Evolutionary conservation across 2,329 filamentous ascomycete genomes (phyloP).

Genomic region (Arthroderma sp.): DNA sequence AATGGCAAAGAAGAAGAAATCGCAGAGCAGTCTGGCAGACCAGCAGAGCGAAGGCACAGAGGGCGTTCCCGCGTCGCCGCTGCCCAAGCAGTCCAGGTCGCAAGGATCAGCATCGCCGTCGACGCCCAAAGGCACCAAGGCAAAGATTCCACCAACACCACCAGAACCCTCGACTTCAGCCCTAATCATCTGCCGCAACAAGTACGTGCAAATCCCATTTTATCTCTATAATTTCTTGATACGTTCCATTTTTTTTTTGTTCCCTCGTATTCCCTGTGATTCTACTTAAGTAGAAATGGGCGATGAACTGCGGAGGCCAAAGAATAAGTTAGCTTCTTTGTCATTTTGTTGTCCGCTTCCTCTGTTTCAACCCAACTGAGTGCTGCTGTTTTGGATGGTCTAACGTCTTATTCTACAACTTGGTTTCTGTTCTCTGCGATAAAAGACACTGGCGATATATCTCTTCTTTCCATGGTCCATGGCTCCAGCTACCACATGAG

Average conservation of each 20-base stretch:
- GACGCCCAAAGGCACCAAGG: conserved; percentile 5
- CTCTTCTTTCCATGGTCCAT: conserved; percentile 69
- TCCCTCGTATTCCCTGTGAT: neutral
- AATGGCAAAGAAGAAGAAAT: conserved; percentile 13
- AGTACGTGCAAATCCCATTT: conserved; percentile 32
- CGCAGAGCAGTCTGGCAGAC: conserved; percentile 7
- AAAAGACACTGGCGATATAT: conserved; percentile 73
- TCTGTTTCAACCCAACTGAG: neutral
- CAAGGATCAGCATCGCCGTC: conserved; percentile 5
- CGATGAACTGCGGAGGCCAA: neutral
- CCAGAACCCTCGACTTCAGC: conserved; percentile 32
- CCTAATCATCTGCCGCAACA: conserved; percentile 53
- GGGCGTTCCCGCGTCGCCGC: conserved; percentile 4
- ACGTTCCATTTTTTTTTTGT: neutral
- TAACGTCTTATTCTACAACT: too few relatives aligned
- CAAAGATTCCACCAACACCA: conserved; percentile 1
- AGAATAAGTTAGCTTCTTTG: neutral
- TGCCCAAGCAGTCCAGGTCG: conserved; percentile 1
- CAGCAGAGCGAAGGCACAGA: conserved; percentile 1
- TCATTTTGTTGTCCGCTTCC: neutral
- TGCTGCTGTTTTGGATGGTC: neutral
- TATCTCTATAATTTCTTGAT: neutral
- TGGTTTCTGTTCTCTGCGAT: neutral
- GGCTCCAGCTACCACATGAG: conserved; percentile 67
- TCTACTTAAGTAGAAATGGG: too few relatives aligned